Base-by-base conservation (phyloP, 2,329 filamentous ascomycete species). In the Graphilbum sp. region DNA sequence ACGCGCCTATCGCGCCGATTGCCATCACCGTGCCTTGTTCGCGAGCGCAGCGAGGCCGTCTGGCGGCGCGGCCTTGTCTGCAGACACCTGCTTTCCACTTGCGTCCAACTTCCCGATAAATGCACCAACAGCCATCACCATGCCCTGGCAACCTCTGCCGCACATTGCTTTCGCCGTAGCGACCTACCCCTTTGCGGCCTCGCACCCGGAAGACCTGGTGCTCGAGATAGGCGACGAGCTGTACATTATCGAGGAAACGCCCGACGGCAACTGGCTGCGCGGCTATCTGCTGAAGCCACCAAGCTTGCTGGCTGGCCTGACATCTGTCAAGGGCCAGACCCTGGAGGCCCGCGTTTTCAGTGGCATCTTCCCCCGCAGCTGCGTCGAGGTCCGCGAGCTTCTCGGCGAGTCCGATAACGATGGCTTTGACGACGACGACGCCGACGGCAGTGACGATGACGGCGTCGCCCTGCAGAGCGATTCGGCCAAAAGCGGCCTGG, bases 161-260 rank as follows among this genome's bases (percentile, higher is more conserved):
- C 83, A 85, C 53, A 95, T 98, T 66, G 90, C 87, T 55, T 98
- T 96, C 67, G 92, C 88, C 50, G 83, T 98, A 59, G 90, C 88
- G 66, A 87, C 79, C 48, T 93, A 87, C 58, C 90, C 90, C 29
- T 98, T 98, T 62, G 71, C 81, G 50, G 83, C 90, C 43, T 79
- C 82, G 43, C 79, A 79, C 47, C 75, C 86, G 38, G 83, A 86
- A 56, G 90, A 98, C 60, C 76, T 98, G 17, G 90, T 92, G 10
- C 79, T 98, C 55, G 87, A 98, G 60, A 84, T 98, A 46, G 90
- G 90, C 56, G 90, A 98, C 69, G 90, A 98, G 61, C 68, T 98
- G 46, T 98, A 98, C 62, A 92, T 98, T 48, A 95, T 98, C 54
- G 88, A 96, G 61, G 85, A 96, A 61, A 92, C 88, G 30, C 80